Percentiles rank a stretch among this genome's conserved stretches.
phyloP scores from a whole-genome alignment of 805 yeast species.

The Candida krabiensis region DNA sequence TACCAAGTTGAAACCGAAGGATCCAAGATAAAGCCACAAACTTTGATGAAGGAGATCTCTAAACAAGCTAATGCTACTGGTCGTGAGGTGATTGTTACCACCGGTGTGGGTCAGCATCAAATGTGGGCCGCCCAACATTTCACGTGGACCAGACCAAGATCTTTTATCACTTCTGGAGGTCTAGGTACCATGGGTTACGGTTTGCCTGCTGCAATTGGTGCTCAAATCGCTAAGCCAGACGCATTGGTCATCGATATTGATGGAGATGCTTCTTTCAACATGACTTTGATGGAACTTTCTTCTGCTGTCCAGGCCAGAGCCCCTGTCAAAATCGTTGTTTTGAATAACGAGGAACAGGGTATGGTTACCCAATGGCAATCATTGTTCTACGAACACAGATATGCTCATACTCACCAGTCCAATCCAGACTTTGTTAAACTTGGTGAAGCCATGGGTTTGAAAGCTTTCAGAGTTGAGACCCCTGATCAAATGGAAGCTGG shows the following conservation, averaged over 20 bases:
- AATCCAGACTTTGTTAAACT: conserved; percentile 93
- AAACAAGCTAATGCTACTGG: conserved; percentile 61
- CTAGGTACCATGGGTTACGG: conserved; percentile 99
- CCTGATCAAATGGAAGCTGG: conserved; percentile 65
- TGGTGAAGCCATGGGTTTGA: conserved; percentile 92
- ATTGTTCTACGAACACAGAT: conserved; percentile 93
- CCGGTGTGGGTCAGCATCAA: conserved; percentile 99
- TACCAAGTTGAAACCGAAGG: conserved; percentile 81
- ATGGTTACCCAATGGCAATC: conserved; percentile 99
- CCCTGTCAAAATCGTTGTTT: conserved; percentile 84
- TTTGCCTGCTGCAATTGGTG: conserved; percentile 97
- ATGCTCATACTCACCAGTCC: conserved; percentile 94
- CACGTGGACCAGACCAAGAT: conserved; percentile 90
- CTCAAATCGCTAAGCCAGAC: conserved; percentile 94
- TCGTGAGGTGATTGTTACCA: conserved; percentile 83
- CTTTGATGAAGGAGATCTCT: conserved; percentile 77
- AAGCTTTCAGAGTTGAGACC: conserved; percentile 70
- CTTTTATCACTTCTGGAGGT: conserved; percentile 98
- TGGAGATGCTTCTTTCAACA: conserved; percentile 98
- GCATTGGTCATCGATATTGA: conserved; percentile 95
- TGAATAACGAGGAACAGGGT: conserved; percentile 98
- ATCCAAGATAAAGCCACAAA: conserved; percentile 87
- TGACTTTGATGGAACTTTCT: conserved; percentile 91
- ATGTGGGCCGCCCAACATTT: conserved; percentile 99
- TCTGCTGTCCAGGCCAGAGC: conserved; percentile 93